Percentiles rank a stretch among this genome's conserved stretches.
Conservation (phyloP, 495 filamentous ascomycete genomes). For the Amniculicola lignicola region DNA sequence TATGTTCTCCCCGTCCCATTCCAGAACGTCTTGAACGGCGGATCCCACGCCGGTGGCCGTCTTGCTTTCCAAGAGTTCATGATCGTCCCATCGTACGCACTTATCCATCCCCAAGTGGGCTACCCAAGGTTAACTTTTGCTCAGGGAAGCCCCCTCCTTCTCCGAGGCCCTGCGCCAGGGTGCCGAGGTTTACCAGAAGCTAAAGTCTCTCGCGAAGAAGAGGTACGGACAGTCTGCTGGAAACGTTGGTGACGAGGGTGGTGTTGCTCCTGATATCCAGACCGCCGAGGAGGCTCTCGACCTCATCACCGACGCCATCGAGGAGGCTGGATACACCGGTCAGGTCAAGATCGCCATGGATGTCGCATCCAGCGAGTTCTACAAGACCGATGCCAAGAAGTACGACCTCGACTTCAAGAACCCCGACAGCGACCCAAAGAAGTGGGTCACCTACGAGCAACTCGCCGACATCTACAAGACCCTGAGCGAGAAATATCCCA, state of each 20-base stretch:
- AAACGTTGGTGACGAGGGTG: constrained; percentile 99
- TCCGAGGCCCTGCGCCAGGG: constrained; percentile 94
- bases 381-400: constrained; percentile 95
- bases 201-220: constrained; percentile 98
- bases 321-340: constrained; percentile 91
- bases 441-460: constrained; percentile 99
- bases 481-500: constrained; percentile 91
- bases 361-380: constrained; percentile 98
- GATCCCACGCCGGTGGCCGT: constrained; percentile 97
- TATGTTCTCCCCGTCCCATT: constrained; percentile 99
- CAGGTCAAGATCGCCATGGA: constrained; percentile 98
- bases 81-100: constrained; percentile 84
- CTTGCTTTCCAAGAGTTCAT: constrained; percentile 99
- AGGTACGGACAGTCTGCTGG: constrained; percentile 98
- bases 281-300: constrained; percentile 93
- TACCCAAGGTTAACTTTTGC: background rate
- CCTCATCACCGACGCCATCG: constrained; percentile 92
- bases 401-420: constrained; percentile 99
- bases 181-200: constrained; percentile 94
- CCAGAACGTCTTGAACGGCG: constrained; percentile 99
- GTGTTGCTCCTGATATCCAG: constrained; percentile 99
- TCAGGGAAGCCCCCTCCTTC: constrained; percentile 68
- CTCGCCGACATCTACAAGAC: constrained; percentile 89
- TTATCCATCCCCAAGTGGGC: background rate
- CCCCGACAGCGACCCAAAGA: constrained; percentile 82